Evolutionary conservation across 495 filamentous ascomycete genomes (phyloP), one percentile per base, ranked within the genome.

Genomic region (Penicillium canescens): DNA sequence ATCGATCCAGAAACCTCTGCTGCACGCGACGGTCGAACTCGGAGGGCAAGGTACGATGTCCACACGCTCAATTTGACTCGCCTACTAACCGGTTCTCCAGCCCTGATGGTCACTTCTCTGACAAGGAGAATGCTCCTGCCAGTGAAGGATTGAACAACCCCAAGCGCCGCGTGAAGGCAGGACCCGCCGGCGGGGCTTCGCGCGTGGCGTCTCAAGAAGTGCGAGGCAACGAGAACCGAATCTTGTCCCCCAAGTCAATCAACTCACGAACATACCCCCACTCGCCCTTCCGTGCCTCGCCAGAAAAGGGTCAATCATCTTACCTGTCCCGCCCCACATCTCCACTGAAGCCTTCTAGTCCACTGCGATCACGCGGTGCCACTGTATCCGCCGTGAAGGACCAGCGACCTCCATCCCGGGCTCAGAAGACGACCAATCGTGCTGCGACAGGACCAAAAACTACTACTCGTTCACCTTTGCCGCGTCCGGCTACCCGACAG

Each of bases 161-260:
- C 12, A 88, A 87, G 68, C 83, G 86, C 61, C 81, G 85, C 21
- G 67, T 57, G 26, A 76, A 78, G 38, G 62, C 72, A 9, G 69
- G 52, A 52, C 69, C 70, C 13, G 58, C 62, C 1, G 65, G 61
- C 23, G 67, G 72, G 28, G 62, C 74, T 50, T 78, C 81, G 1
- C 76, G 78, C 40, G 73, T 80, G 8, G 76, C 75, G 1, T 82
- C 80, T 1, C 78, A 80, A 61, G 73, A 74, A 50, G 62, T 75
- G 20, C 63, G 72, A 56, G 69, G 67, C 14, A 67, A 68, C 18
- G 76, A 82, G 44, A 64, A 84, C 73, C 69, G 76, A 41, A 82
- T 93, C 21, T 80, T 94, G 11, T 94, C 91, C 0, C 90, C 91
- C 11, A 87, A 90, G 60, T 91, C 90, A 0, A 83, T 84, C 23